Base-by-base conservation (phyloP, 768 basidiomycete genomes). In the Leccinum incarnatum region DNA sequence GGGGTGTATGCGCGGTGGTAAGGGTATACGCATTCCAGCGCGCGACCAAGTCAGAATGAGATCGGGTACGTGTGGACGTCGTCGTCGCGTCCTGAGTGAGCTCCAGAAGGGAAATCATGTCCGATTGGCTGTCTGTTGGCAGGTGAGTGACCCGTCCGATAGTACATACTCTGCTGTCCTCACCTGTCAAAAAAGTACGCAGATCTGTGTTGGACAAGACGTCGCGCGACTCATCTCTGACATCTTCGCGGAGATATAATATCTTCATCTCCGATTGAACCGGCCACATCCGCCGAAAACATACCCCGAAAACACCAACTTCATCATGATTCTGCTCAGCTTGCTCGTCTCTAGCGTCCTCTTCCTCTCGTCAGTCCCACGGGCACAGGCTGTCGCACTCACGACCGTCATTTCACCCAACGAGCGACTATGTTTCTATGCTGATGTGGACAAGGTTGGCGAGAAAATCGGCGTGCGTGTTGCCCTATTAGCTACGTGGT, bases 381-480 rank as follows among this genome's bases (percentile, higher is more conserved):
- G 73, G 7, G 73, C 74, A 36, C 72, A 71, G 25, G 85, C 83
- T 12, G 82, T 89, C 1, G 91, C 93, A 1, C 75, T 96, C 42
- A 94, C 93, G 8, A 95, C 92, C 3, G 74, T 85, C 21, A 86
- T 94, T 61, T 75, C 82, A 15, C 84, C 91, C 1, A 93, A 92
- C 65, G 89, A 93, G 67, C 80, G 90, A 36, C 73, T 90, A 65
- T 99, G 97, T 75, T 98, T 97, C 75, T 98, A 91, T 67, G 92
- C 94, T 6, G 93, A 95, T 70, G 95, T 96, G 21, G 97, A 99
- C 79, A 96, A 95, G 79, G 86, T 83, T 1, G 92, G 93, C 57
- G 90, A 94, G 79, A 96, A 94, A 81, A 86, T 95, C 64, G 88
- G 91, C 52, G 91, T 89, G 74, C 64, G 87, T 82, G 30, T 53